These are phyloP conservation scores for Colletotrichum sp. DNA, from an alignment of 2,329 filamentous ascomycete genomes.

Conservation along the genomic window DNA sequence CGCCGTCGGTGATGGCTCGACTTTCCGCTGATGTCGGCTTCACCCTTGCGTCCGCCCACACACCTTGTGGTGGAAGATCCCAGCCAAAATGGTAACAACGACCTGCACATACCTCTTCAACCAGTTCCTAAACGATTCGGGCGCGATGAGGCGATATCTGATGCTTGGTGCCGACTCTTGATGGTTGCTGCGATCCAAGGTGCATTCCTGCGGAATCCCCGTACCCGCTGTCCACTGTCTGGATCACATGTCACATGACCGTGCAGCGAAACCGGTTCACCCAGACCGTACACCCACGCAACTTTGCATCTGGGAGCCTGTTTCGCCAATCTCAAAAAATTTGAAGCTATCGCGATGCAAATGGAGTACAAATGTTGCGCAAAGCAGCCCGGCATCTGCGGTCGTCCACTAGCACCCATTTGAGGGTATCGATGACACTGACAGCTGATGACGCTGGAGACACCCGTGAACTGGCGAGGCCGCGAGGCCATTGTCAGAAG, in stretches of 20 bases:
- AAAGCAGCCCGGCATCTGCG: background rate
- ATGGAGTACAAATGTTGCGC: background rate
- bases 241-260: conserved; percentile 3
- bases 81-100: background rate
- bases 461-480: background rate
- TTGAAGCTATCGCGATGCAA: background rate
- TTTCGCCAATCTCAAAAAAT: background rate
- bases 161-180: background rate
- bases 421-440: background rate
- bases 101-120: background rate
- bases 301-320: background rate
- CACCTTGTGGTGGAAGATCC: background rate
- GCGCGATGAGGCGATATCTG: too few species aligned
- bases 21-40: background rate
- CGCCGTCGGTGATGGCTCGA: background rate
- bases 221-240: background rate
- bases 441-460: background rate
- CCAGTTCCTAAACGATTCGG: background rate
- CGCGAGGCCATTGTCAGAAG: background rate
- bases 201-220: background rate
- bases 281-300: background rate
- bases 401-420: background rate
- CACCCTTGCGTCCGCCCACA: background rate
- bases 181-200: background rate
- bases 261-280: background rate